Base-by-base conservation (phyloP, 768 basidiomycete genomes). In the Mrakia gelida region DNA sequence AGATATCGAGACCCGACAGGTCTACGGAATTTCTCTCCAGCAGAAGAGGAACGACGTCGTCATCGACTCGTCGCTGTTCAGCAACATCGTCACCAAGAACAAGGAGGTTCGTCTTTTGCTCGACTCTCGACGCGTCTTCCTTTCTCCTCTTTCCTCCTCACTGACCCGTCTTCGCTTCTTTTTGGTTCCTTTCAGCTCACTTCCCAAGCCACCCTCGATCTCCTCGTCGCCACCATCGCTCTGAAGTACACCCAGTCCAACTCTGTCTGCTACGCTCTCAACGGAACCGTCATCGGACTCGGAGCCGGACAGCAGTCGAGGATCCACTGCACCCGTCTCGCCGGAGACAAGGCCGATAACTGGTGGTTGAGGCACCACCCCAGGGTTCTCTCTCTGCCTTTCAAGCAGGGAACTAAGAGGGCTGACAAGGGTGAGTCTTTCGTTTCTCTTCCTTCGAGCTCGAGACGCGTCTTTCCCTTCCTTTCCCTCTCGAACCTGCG, bases 311-410 rank as follows among this genome's bases (percentile, higher is more conserved):
- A 98, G 83, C 97, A 98, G 84, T 98, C 96, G 7, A 92, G 97
- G 59, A 99, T 99, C 83, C 97, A 99, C 87, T 99, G 97, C 86
- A 99, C 97, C 23, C 92, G 97, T 43, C 91, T 99, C 65, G 97
- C 97, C 3, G 97, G 97, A 4, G 89, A 91, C 73, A 98, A 99
- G 86, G 95, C 96, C n/a, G 97, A 99, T 86, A 88, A 94, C 80
- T 99, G 97, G 97, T 98, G 97, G 96, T 88, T 98, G 75, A 91
- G 97, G 18, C 95, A 98, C 86, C 95, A 98, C 86, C 91, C 95
- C 1, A 91, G 92, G 67, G 96, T 97, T 63, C 91, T 98, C 80
- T 87, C 88, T 5, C 89, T 99, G 32, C 93, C 96, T 2, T 99
- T 98, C 89, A 98, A 96, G 84, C 94, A 95, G 83, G 95, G 95